Conservation (phyloP, 495 filamentous ascomycete genomes). For the Cercophora samala region DNA sequence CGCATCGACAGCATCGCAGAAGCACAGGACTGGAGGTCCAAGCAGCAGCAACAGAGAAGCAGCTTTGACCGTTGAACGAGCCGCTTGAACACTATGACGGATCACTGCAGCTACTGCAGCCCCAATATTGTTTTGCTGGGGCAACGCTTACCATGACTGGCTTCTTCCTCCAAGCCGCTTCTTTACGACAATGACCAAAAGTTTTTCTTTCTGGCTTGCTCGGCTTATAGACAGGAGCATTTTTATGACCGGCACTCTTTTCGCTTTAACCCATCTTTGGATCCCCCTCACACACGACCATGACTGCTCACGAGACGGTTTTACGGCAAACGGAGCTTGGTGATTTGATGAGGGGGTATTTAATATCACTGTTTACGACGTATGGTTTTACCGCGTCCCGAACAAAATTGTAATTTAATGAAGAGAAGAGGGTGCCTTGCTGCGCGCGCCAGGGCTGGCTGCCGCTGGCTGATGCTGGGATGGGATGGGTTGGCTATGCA, state of each 20-base stretch:
- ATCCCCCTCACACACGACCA: background rate
- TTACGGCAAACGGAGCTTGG: background rate
- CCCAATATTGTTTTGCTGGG: background rate
- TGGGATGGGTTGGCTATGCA: background rate
- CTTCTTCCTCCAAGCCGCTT: conserved; percentile 4
- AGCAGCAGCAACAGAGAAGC: conserved; percentile 3
- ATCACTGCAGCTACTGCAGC: background rate
- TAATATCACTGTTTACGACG: background rate
- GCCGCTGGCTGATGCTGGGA: background rate
- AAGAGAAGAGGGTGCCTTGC: background rate
- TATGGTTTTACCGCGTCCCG: background rate
- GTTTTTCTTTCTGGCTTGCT: conserved; percentile 7
- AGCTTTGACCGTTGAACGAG: conserved; percentile 16
- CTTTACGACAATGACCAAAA: conserved; percentile 16
- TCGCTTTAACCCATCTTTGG: background rate
- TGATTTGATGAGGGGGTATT: background rate
- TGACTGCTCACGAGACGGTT: background rate
- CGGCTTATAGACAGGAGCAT: conserved; percentile 17
- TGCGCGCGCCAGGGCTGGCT: background rate
- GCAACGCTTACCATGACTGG: background rate
- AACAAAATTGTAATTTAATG: background rate
- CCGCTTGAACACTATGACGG: background rate
- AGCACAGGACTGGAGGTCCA: conserved; percentile 12
- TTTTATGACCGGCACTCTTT: conserved; percentile 6
- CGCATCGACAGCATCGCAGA: conserved; percentile 17